Evolutionary conservation across 2,329 filamentous ascomycete genomes (phyloP).

Genomic region (Trichophyton rubrum): DNA sequence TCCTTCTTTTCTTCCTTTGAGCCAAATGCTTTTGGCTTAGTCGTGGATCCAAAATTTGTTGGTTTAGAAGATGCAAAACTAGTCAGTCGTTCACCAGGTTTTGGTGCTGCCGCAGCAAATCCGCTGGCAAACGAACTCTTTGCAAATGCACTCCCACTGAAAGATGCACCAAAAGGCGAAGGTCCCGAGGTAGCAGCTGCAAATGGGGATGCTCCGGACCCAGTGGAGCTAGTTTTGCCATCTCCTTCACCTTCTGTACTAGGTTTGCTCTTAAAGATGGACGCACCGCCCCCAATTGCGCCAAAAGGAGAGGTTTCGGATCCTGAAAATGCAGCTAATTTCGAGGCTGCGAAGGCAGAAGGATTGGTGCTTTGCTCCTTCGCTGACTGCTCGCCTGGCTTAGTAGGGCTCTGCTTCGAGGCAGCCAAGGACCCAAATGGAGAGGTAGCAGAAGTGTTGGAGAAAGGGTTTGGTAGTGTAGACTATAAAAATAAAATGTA

Average conservation of each 20-base stretch:
- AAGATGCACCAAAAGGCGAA: constrained; percentile 26
- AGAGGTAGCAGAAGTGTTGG: constrained; percentile 32
- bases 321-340: constrained; percentile 53
- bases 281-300: constrained; percentile 34
- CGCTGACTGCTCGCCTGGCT: constrained; percentile 10
- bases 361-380: constrained; percentile 37
- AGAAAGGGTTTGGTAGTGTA: constrained; percentile 26
- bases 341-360: constrained; percentile 55
- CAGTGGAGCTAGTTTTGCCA: not conserved
- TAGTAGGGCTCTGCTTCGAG: constrained; percentile 14
- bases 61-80: constrained; percentile 57
- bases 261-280: constrained; percentile 25
- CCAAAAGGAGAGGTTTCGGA: constrained; percentile 54
- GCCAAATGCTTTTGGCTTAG: constrained; percentile 54
- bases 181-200: constrained; percentile 16
- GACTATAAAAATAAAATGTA: not conserved
- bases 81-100: constrained; percentile 39
- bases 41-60: constrained; percentile 18
- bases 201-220: constrained; percentile 20
- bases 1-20: constrained; percentile 46
- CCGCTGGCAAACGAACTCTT: constrained; percentile 28
- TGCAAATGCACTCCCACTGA: constrained; percentile 24
- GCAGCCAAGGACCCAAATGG: constrained; percentile 30
- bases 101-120: constrained; percentile 39
- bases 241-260: not conserved